Conservation (phyloP, 148 eudicot genomes). For the Vaccinium macrocarpon region DNA sequence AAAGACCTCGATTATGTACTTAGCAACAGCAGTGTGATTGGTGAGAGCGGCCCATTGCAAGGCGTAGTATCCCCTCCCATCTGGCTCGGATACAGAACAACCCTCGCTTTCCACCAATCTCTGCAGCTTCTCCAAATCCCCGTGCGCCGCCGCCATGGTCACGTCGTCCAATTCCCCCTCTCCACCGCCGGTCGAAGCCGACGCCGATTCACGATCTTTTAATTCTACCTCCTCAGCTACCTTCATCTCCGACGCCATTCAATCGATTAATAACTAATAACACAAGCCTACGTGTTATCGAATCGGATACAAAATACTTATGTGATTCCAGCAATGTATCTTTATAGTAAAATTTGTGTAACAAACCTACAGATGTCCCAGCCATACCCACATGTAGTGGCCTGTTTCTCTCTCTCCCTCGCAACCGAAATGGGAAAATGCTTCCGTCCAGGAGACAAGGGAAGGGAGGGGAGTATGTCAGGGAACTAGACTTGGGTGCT, state of each 20-base stretch:
- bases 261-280: not conserved
- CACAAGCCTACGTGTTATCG: not conserved
- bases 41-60: slow-evolving; percentile 98
- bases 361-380: too few species aligned
- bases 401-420: too few species aligned
- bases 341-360: too few species aligned
- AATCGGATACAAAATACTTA: not conserved
- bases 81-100: slow-evolving; percentile 80
- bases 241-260: slow-evolving; percentile 96
- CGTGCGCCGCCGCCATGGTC: slow-evolving; percentile 93
- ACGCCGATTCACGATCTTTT: slow-evolving; percentile 36
- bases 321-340: not conserved
- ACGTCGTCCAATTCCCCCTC: slow-evolving; percentile 45
- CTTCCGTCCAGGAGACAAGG: too few species aligned
- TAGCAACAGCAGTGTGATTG: slow-evolving; percentile 91
- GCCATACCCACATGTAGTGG: too few species aligned
- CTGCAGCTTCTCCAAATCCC: slow-evolving; percentile 90
- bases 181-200: slow-evolving; percentile 24
- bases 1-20: slow-evolving; percentile 73
- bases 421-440: too few species aligned
- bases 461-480: too few species aligned
- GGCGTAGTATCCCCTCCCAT: slow-evolving; percentile 77
- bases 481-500: too few species aligned
- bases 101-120: slow-evolving; percentile 79
- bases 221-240: slow-evolving; percentile 76